Conservation (phyloP, 306 rosid species). For the Myrica gale region DNA sequence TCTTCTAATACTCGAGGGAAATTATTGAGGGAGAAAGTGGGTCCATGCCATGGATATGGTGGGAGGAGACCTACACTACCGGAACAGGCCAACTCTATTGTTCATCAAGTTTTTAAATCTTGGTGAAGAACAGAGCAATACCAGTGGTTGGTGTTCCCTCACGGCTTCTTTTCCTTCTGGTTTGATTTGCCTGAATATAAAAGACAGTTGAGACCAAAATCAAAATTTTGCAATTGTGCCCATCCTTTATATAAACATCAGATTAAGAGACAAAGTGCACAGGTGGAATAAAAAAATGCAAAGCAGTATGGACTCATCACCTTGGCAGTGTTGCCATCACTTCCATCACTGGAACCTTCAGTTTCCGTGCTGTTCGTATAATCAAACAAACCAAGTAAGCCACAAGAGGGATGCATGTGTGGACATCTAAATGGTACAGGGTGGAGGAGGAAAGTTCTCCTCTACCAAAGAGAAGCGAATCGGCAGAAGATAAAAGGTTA, state of each 20-base stretch:
- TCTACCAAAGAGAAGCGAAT: neutral
- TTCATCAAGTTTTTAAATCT: constrained; percentile 32
- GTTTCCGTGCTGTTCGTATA: constrained; percentile 59
- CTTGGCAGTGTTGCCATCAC: constrained; percentile 72
- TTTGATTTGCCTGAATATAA: constrained; percentile 66
- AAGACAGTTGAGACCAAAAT: constrained; percentile 27
- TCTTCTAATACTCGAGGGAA: neutral
- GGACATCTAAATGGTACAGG: constrained; percentile 5
- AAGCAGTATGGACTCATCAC: constrained; percentile 43
- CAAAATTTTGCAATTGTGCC: constrained; percentile 24
- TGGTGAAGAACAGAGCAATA: constrained; percentile 43
- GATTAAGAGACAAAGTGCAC: constrained; percentile 18
- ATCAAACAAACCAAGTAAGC: constrained; percentile 35
- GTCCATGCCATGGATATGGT: constrained; percentile 17
- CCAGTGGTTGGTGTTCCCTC: constrained; percentile 78
- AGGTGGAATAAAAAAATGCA: constrained; percentile 15
- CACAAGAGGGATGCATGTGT: constrained; percentile 6
- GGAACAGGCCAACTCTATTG: constrained; percentile 25
- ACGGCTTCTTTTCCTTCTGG: constrained; percentile 72
- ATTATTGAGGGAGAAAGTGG: neutral
- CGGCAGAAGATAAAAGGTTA: neutral
- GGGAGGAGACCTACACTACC: constrained; percentile 17
- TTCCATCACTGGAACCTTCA: constrained; percentile 82
- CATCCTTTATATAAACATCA: constrained; percentile 14
- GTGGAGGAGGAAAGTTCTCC: constrained; percentile 6